Evolutionary conservation across 176 grass and related monocot genomes (phyloP), one percentile per base, ranked within the genome.

Genomic region (Tillandsia leiboldiana): DNA sequence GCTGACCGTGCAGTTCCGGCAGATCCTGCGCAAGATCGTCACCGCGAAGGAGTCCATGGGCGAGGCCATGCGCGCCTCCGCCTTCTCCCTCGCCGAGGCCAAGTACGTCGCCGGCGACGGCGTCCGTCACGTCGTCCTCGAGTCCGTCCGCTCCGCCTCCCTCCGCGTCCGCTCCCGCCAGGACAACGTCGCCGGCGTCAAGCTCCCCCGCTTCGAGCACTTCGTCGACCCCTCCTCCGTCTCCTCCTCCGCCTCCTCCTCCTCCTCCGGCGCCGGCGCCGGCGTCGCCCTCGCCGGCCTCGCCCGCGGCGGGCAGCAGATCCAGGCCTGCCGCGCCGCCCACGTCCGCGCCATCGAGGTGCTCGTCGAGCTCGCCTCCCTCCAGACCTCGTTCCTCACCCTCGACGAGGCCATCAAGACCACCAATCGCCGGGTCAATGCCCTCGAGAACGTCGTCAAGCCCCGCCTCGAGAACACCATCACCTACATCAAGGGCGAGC

Each of bases 341-440:
- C 80, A 91, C 69, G 14, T 74, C 2, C 84, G 83, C 6, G 83
- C 85, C 2, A 51, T 87, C 8, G 80, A 91, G 70, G 49, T 91
- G 68, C 85, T 91, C 54, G 88, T 91, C 9, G 92, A 96, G 85
- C 83, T 91, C 9, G 91, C 87, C 3, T 91, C 87, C 48, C 87
- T 91, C 66, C 87, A 96, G 84, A 91, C 91, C 50, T 88, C 84
- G 10, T 96, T 96, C 80, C 77, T 96, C 23, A 86, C 91, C 28
- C 82, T 96, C 17, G 91, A 96, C 23, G 80, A 75, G 51, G 91
- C 91, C 63, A 91, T 96, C 79, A 91, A 86, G 82, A 83, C 82
- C 23, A 96, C 91, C 18, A 96, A 96, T 77, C 66, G 91, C 2
- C 76, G 87, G 13, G 87, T 91, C 3, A 91, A 96, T 71, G 87